Percentiles rank a stretch among this genome's conserved stretches.
Evolutionary conservation across 176 grass and related monocot genomes (phyloP).

Genomic region (Triticum aestivum): IWGSC_CS_RefSeq_v2.1 NC_057804.1:324519739-324520238

Average conservation of each 20-base stretch:
- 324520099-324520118: conserved; percentile 23
- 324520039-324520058: background rate
- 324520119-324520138: background rate
- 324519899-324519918: conserved; percentile 35
- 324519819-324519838: conserved; percentile 55
- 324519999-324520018: background rate
- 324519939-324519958: conserved; percentile 85
- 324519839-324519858: conserved; percentile 83
- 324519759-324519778: conserved; percentile 60
- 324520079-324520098: background rate
- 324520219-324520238: conserved; percentile 26
- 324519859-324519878: conserved; percentile 72
- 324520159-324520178: conserved; percentile 55
- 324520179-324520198: conserved; percentile 73
- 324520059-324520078: conserved; percentile 1
- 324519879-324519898: conserved; percentile 29
- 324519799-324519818: conserved; percentile 87
- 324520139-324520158: conserved; percentile 66
- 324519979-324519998: background rate
- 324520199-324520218: conserved; percentile 35
- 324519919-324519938: conserved; percentile 67
- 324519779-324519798: conserved; percentile 81
- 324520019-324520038: background rate
- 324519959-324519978: conserved; percentile 7
- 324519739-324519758: background rate